phyloP scores from a whole-genome alignment of 805 yeast genomes.

The Schwanniomyces vanrijiae region DNA sequence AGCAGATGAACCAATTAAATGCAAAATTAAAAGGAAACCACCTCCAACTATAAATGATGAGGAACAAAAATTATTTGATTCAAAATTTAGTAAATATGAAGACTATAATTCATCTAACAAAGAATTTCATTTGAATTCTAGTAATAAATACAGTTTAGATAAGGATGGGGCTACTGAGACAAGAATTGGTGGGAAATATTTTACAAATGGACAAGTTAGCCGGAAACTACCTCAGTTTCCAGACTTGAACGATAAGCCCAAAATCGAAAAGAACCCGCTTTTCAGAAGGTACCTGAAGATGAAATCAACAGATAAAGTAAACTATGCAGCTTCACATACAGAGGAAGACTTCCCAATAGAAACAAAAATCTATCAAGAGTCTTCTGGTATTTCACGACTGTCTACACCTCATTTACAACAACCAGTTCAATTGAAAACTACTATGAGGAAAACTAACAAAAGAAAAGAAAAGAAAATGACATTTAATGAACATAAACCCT shows the following conservation, averaged over 20 bases:
- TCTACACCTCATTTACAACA: slow-evolving; percentile 17
- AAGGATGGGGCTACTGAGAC: background rate
- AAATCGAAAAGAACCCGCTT: background rate
- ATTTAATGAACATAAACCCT: slow-evolving; percentile 88
- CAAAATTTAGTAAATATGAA: background rate
- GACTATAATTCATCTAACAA: too few species aligned
- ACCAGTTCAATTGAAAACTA: slow-evolving; percentile 46
- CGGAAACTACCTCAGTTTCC: slow-evolving; percentile 37
- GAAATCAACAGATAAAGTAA: background rate
- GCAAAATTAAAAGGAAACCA: slow-evolving; percentile 26
- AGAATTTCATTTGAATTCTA: background rate
- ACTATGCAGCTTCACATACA: background rate
- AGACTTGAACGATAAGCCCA: slow-evolving; percentile 15
- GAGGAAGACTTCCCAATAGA: background rate
- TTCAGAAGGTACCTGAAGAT: background rate
- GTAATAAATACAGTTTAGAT: background rate
- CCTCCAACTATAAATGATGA: slow-evolving; percentile 18
- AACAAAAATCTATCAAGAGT: background rate
- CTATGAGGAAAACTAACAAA: slow-evolving; percentile 47
- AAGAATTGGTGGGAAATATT: background rate
- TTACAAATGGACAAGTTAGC: slow-evolving; percentile 2
- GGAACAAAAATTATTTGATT: background rate
- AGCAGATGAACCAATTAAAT: slow-evolving; percentile 9
- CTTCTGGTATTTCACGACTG: slow-evolving; percentile 2
- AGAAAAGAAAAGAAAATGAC: slow-evolving; percentile 37